Evolutionary conservation across 2,329 filamentous ascomycete species (phyloP), one percentile per base, ranked within the genome.

Genomic region (Xylariaceae sp.): DNA sequence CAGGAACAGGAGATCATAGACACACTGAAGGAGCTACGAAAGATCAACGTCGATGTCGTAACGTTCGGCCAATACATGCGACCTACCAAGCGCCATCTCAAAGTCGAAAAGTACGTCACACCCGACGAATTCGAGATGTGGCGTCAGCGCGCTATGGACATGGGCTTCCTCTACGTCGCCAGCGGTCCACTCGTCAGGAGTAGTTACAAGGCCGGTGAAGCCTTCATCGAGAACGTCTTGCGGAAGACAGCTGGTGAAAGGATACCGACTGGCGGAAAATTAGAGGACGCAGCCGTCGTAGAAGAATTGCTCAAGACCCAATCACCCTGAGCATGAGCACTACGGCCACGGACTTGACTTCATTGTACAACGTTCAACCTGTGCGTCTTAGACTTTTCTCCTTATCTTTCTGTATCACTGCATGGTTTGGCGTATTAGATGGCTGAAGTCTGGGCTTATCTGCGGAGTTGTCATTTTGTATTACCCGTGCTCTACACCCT

Each of bases 51-150:
- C 37, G 93, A 98, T 58, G 89, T 98, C 11, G 90, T 98, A 47
- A 98, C 93, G 0, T 98, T 98, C 57, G 93, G 93, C n/a, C 93
- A 98, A 73, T 98, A 98, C 74, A 98, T 98, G 93, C 88, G 92
- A 10, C 93, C 93, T 2, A 98, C 93, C 4, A 98, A 97, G 76
- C 82, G 92, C 36, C 93, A 98, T 67, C 92, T 98, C 81, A 85
- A 95, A 67, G 93, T 98, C 23, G 86, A 95, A 62, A 89, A 92
- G 66, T 98, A 98, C 65, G 80, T 98, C 37, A 92, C 90, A 0
- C 93, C 93, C 1, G 88, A 86, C 50, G 83, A 85, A 52, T 98
- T 98, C 63, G 92, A 97, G 63, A 73, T 86, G 60, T 98, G 93
- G 93, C 81, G 87, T 49, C 81, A 89, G 70, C 82, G 90, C 41